These are phyloP conservation scores for Tetracladium setigerum DNA, from an alignment of 495 filamentous ascomycete genomes.

Conservation along the genomic window DNA sequence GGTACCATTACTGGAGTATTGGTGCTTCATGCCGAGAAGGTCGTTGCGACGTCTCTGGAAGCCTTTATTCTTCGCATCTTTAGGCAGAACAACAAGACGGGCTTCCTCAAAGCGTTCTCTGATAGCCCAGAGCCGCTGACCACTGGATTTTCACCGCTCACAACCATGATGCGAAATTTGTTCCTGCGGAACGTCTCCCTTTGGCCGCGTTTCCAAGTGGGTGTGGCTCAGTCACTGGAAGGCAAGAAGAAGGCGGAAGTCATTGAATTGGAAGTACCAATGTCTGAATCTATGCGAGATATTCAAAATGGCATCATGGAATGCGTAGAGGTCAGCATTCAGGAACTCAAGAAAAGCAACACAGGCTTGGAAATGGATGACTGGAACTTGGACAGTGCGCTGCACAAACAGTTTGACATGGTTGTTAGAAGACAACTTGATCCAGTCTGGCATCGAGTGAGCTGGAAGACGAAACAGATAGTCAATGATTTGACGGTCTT, in stretches of 20 bases:
- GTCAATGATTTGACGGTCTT: conserved; percentile 82
- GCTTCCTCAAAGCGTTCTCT: conserved; percentile 95
- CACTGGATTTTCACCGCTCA: conserved; percentile 78
- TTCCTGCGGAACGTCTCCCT: conserved; percentile 83
- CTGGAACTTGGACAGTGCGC: conserved; percentile 92
- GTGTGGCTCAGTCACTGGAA: conserved; percentile 80
- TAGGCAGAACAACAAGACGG: conserved; percentile 83
- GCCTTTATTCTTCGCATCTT: conserved; percentile 94
- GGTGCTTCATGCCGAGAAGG: conserved; percentile 80
- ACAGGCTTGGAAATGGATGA: conserved; percentile 90
- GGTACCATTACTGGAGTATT: conserved; percentile 84
- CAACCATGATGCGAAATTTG: conserved; percentile 86
- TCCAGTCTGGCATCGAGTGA: conserved; percentile 94
- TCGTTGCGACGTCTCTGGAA: conserved; percentile 82
- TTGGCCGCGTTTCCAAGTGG: conserved; percentile 93
- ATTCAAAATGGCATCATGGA: conserved; percentile 94
- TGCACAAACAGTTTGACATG: conserved; percentile 88
- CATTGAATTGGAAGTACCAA: conserved; percentile 92
- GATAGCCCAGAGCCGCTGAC: conserved; percentile 92
- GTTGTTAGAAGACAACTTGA: conserved; percentile 85
- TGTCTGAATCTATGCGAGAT: conserved; percentile 88
- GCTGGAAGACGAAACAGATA: conserved; percentile 89
- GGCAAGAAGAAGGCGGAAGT: conserved; percentile 94
- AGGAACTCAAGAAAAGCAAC: conserved; percentile 85
- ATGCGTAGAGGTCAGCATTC: conserved; percentile 90